phyloP scores from a whole-genome alignment of 108 stramenopile species.

The Cyclotella baltica region DNA sequence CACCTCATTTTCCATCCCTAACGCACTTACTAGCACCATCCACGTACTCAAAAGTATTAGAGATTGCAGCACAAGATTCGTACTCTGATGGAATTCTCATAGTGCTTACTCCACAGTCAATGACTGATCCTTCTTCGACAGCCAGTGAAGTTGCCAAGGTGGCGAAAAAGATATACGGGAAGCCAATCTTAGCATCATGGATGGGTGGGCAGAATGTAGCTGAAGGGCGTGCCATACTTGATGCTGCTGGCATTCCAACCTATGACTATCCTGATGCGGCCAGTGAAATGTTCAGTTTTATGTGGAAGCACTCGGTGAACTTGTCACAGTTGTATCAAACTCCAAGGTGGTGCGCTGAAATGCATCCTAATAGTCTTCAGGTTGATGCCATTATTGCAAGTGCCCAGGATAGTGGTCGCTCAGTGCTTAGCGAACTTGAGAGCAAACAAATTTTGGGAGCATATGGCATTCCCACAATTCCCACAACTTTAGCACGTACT shows the following conservation, averaged over 20 bases:
- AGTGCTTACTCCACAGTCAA: slow-evolving; percentile 52
- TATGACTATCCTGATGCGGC: slow-evolving; percentile 50
- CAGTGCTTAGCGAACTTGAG: slow-evolving; percentile 47
- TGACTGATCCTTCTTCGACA: slow-evolving; percentile 50
- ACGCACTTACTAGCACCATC: slow-evolving; percentile 27
- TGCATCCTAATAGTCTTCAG: slow-evolving; percentile 39
- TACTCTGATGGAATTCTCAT: slow-evolving; percentile 46
- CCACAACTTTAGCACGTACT: slow-evolving; percentile 19
- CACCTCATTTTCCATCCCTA: too few species aligned
- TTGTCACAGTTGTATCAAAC: slow-evolving; percentile 41
- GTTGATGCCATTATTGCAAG: slow-evolving; percentile 33
- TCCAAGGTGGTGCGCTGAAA: slow-evolving; percentile 47
- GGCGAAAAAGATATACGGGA: slow-evolving; percentile 27
- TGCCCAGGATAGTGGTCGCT: slow-evolving; percentile 30
- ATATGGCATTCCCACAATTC: slow-evolving; percentile 41
- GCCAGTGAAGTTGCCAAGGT: slow-evolving; percentile 42
- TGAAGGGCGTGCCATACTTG: slow-evolving; percentile 40
- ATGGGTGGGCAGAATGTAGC: slow-evolving; percentile 45
- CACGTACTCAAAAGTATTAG: slow-evolving; percentile 36
- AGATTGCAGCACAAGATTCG: slow-evolving; percentile 31
- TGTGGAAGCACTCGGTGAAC: slow-evolving; percentile 33
- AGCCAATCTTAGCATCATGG: slow-evolving; percentile 49
- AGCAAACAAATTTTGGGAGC: slow-evolving; percentile 36
- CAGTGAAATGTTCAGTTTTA: slow-evolving; percentile 43
- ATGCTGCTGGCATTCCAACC: slow-evolving; percentile 40